Evolutionary conservation across 768 basidiomycete species (phyloP).

Genomic region (Tylopilus subfusipes): DNA sequence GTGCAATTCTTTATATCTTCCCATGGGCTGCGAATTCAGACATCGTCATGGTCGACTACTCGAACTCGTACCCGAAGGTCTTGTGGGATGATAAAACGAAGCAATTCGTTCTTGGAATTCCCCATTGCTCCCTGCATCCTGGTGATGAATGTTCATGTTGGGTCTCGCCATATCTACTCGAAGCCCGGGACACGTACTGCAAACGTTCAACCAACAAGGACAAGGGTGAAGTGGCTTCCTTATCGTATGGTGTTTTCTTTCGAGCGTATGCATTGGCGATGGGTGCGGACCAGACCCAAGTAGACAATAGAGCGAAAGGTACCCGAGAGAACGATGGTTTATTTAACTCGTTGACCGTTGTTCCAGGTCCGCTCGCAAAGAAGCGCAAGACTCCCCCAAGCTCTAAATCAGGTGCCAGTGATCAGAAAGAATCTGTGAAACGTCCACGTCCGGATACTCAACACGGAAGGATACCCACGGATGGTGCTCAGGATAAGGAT

Average conservation of each 20-base stretch:
- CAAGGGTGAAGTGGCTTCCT: slow-evolving; percentile 1
- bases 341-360: background rate
- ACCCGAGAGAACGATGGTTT: background rate
- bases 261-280: slow-evolving; percentile 11
- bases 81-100: slow-evolving; percentile 12
- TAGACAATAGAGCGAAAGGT: slow-evolving; percentile 6
- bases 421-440: slow-evolving; percentile 1
- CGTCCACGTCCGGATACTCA: background rate
- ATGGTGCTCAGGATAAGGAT: background rate
- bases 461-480: background rate
- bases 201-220: slow-evolving; percentile 3
- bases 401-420: background rate
- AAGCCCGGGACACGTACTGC: slow-evolving; percentile 8
- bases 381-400: slow-evolving; percentile 1
- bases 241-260: slow-evolving; percentile 4
- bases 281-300: slow-evolving; percentile 4
- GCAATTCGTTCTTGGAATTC: slow-evolving; percentile 12
- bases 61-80: slow-evolving; percentile 11
- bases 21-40: slow-evolving; percentile 12
- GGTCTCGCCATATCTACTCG: slow-evolving; percentile 6
- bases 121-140: slow-evolving; percentile 1
- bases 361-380: background rate
- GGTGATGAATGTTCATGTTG: slow-evolving; percentile 13
- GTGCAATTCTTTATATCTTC: slow-evolving; percentile 4
- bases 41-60: slow-evolving; percentile 17